These are phyloP conservation scores for Colletotrichum truncatum DNA, from an alignment of 2,329 filamentous ascomycete genomes.

Conservation along the genomic window DNA sequence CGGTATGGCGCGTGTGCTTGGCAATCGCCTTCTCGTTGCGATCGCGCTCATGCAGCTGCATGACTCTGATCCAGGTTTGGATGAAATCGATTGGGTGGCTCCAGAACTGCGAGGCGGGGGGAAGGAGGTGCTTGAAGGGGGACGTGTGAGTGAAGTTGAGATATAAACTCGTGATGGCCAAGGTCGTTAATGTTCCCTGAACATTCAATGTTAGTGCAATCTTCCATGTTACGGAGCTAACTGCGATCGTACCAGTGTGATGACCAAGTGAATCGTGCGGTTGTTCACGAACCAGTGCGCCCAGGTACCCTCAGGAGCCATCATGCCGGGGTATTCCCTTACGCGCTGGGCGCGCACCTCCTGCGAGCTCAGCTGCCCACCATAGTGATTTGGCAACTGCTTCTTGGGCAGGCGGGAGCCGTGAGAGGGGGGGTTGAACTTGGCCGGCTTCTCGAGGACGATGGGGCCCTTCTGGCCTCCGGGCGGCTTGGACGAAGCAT, in stretches of 20 bases:
- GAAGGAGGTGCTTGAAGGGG: constrained; percentile 82
- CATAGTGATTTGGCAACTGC: constrained; percentile 74
- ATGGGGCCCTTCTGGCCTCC: constrained; percentile 61
- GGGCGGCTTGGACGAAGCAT: constrained; percentile 42
- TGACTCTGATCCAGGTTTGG: constrained; percentile 73
- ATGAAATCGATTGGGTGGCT: constrained; percentile 75
- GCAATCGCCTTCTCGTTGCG: constrained; percentile 74
- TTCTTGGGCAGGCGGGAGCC: constrained; percentile 72
- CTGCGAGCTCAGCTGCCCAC: constrained; percentile 72
- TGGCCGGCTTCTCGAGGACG: constrained; percentile 85
- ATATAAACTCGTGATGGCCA: constrained; percentile 78
- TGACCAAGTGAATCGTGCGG: constrained; percentile 78
- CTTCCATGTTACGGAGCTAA: background rate
- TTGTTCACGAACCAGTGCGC: constrained; percentile 87
- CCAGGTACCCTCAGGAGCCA: constrained; percentile 84
- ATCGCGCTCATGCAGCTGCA: constrained; percentile 80
- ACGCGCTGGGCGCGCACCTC: constrained; percentile 73
- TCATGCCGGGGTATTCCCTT: constrained; percentile 87
- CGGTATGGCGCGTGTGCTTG: constrained; percentile 76
- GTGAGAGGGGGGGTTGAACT: constrained; percentile 93
- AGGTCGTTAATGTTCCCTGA: constrained; percentile 71
- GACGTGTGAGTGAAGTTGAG: constrained; percentile 83
- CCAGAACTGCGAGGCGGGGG: constrained; percentile 73
- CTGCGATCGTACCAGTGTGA: constrained; percentile 75
- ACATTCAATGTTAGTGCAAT: background rate